Base-by-base conservation (phyloP, 2,329 filamentous ascomycete species). In the Hypoxylon rubiginosum region DNA sequence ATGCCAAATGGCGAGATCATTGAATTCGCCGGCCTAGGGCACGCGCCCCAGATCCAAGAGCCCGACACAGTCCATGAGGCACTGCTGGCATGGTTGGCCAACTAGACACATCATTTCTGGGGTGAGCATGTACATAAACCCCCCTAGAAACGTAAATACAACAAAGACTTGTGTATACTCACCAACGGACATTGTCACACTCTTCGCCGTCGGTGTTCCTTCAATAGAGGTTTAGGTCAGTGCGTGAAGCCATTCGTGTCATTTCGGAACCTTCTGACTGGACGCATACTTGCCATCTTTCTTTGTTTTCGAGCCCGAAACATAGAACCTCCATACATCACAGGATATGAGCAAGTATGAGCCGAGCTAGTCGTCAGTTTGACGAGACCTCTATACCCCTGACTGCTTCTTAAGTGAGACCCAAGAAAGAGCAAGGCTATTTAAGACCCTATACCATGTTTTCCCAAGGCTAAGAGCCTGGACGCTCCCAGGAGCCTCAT, bases 21-120 rank as follows among this genome's bases (percentile, higher is more conserved):
- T 39, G 80, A 81, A 50, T 86, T 86, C 66, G 74, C 79, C 0
- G 78, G 81, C 26, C 69, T 85, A 39, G 85, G 85, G 1, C 85
- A 88, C 64, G 80, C 84, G 36, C 85, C 85, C 13, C 85, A 86
- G 69, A 83, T 87, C 57, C 84, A 86, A 64, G 80, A 81, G 26
- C 83, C 84, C 0, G 78, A 78, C 2, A 73, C 69, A 36, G 86
- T 85, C 65, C 82, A 86, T 70, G 64, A 74, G n/a, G 80, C 79
- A 4, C 62, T 86, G 62, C 70, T 86, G 3, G 75, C 70, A 7
- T 87, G 84, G 83, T 69, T 86, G 63, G 59, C 39, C n/a, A 64
- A 49, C 10, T 66, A 56, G 51, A 51, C 21, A 4, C 36, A 28
- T 10, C 9, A 17, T 1, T 10, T 32, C 21, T 45, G 17, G 19